Evolutionary conservation across 106 monocot genomes (phyloP).

Genomic region (Allium cepa): DNA sequence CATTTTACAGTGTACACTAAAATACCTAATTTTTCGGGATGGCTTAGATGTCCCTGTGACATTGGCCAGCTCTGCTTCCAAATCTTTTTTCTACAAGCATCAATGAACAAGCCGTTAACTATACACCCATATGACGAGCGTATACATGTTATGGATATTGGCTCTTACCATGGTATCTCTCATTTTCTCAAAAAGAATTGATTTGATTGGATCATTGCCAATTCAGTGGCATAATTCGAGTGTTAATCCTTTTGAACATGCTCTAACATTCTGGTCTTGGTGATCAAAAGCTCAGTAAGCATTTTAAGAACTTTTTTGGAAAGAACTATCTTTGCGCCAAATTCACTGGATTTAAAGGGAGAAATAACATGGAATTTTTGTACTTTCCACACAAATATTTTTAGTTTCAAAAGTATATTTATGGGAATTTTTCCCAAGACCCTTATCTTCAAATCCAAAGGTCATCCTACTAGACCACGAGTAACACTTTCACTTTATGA

Average conservation of each 20-base stretch:
- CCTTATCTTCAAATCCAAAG: constrained; percentile 6
- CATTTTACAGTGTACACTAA: neutral
- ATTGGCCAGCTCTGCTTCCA: constrained; percentile 88
- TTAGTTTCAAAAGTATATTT: neutral
- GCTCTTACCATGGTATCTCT: constrained; percentile 83
- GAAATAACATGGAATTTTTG: neutral
- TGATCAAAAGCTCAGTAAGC: constrained; percentile 98
- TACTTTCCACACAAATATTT: neutral
- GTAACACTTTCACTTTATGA: too few species aligned
- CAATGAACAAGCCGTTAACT: neutral
- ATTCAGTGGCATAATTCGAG: constrained; percentile 96
- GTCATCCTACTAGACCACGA: too few species aligned
- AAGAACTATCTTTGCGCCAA: constrained; percentile 80
- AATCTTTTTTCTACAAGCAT: constrained; percentile 86
- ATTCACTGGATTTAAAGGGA: constrained; percentile 51
- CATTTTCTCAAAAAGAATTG: constrained; percentile 96
- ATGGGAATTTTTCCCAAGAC: neutral
- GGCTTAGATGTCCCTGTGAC: constrained; percentile 72
- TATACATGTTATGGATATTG: neutral
- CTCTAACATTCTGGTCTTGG: constrained; percentile 93
- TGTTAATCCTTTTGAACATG: constrained; percentile 80
- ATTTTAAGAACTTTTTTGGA: constrained; percentile 91
- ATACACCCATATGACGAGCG: too few species aligned
- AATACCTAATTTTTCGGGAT: constrained; percentile 86
- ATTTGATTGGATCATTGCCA: constrained; percentile 91